Evolutionary conservation across 1,284 basidiomycete species (phyloP), one percentile per base, ranked within the genome.

Genomic region (Cryptococcus sp.): DNA sequence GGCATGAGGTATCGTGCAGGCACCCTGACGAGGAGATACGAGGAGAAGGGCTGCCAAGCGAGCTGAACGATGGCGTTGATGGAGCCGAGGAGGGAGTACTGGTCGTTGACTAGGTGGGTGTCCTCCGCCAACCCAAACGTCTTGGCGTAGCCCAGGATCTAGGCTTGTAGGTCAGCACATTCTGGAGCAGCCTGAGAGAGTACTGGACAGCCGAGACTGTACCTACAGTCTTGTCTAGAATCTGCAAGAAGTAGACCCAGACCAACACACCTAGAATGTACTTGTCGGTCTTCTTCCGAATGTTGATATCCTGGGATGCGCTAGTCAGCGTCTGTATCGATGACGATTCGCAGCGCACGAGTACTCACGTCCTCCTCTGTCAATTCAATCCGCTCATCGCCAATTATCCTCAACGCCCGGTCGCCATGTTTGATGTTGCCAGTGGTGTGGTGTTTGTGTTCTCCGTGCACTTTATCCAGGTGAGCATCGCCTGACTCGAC

Each of bases 1-100:
- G 73, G 67, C 76, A 77, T 77, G 39, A 75, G 65, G 46, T 63
- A 54, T 33, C 73, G 62, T 23, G 72, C 53, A 20, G 70, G 70
- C 3, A 75, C 61, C 23, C 64, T 63, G 42, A 78, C 76, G 43
- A 77, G 67, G 35, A 78, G 55, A 52, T 68, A 71, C 2, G 75
- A 72, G 1, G 66, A 68, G 62, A 78, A 72, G 4, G 76, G 76
- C 63, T 73, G 70, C 70, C 71, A 74, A 0, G 58, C 72, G 50
- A 77, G 65, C 50, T 74, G 71, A 3, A 71, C 71, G 38, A 74
- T 70, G 9, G 72, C 70, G 43, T 71, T 69, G 37, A 73, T 69
- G 13, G 71, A 66, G 16, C 64, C 64, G 38, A 71, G 63, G 24
- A 72, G 59, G 12, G 67, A 72, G 60, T 74, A 75, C 56, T 74